Base-by-base conservation (phyloP, 108 stramenopile genomes). In the Cyclotella baltica region DNA sequence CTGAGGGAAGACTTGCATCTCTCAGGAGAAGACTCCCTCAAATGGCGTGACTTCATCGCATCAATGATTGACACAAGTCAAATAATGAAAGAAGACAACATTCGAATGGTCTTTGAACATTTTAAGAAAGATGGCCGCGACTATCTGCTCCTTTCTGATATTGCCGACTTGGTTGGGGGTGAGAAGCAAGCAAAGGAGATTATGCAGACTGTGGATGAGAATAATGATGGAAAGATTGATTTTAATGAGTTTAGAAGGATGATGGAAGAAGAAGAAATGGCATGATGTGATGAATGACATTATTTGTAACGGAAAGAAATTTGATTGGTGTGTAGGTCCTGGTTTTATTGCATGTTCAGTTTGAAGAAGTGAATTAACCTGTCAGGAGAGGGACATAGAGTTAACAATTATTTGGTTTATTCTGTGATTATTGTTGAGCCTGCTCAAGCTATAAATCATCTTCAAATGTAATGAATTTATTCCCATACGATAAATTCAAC, bases 31-130 rank as follows among this genome's bases (percentile, higher is more conserved):
- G 91, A 91, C 48, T 87, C 83, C n/a, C 59, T 96, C 20, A 90
- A 94, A 64, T 93, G 91, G 89, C 90, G 88, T 57, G 91, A 92
- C 20, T 96, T 96, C 74, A 70, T 93, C 43, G 91, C 93, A 15
- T 88, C 89, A 0, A 94, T 92, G 53, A 88, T 94, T 72, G 93
- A 94, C 78, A 90, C 89, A 72, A 89, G 79, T 72, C 74, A 88
- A 8, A 85, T 87, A 1, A 81, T 94, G 71, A 69, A 88, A 46
- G 91, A 94, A 70, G 96, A 96, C 83, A 94, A 94, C 55, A 79
- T 96, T 57, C 82, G 79, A 27, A 85, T 86, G 79, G 93, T 93
- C 9, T 96, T 94, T 70, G 89, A 94, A 50, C 88, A 94, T 70
- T 96, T 96, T 57, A 86, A 88, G 50, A 89, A 88, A 61, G 74